Evolutionary conservation across 352 stramenopile species (phyloP).

Genomic region (Phytophthora sansomeana): DNA sequence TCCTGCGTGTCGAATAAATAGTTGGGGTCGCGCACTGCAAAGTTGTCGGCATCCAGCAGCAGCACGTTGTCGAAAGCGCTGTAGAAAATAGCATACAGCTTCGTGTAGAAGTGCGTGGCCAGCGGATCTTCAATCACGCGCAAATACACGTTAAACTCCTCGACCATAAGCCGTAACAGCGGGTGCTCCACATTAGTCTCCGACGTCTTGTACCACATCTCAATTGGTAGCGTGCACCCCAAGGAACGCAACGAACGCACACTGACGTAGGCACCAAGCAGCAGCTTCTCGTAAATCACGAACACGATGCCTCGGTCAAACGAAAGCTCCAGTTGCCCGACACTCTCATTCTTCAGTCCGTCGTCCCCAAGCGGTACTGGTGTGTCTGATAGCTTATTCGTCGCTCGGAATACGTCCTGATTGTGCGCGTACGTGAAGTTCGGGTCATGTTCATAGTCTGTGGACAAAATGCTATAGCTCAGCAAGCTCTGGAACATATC

Average conservation of each 20-base stretch:
- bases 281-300: slow-evolving; percentile 67
- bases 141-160: slow-evolving; percentile 49
- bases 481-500: slow-evolving; percentile 65
- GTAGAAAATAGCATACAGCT: slow-evolving; percentile 65
- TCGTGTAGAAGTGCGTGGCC: slow-evolving; percentile 63
- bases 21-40: slow-evolving; percentile 59
- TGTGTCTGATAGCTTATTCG: slow-evolving; percentile 40
- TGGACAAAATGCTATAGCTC: slow-evolving; percentile 58
- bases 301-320: slow-evolving; percentile 64
- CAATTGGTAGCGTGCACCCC: slow-evolving; percentile 60
- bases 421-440: slow-evolving; percentile 46
- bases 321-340: slow-evolving; percentile 37
- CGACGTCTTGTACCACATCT: slow-evolving; percentile 60
- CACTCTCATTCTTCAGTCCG: slow-evolving; percentile 36
- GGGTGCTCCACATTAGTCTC: slow-evolving; percentile 48
- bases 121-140: slow-evolving; percentile 54
- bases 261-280: slow-evolving; percentile 66
- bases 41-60: slow-evolving; percentile 71
- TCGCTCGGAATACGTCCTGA: slow-evolving; percentile 33
- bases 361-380: slow-evolving; percentile 35
- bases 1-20: slow-evolving; percentile 75
- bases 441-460: slow-evolving; percentile 60
- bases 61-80: slow-evolving; percentile 62
- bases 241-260: slow-evolving; percentile 57
- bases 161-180: slow-evolving; percentile 49